These are phyloP conservation scores for Abrus pulchellus DNA, from an alignment of 306 rosid species.

Conservation along the genomic window DNA sequence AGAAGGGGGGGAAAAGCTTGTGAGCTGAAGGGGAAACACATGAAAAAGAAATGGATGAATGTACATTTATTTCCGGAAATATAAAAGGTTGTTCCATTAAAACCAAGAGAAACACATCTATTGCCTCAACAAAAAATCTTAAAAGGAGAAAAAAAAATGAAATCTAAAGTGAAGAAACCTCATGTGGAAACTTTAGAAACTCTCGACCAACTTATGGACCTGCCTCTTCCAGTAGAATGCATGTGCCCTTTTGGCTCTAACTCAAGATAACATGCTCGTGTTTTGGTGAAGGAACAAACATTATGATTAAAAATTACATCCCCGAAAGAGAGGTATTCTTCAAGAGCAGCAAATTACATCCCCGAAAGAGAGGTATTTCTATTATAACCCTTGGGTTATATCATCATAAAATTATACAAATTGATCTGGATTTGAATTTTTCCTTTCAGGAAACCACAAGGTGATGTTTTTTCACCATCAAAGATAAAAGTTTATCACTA, in stretches of 20 bases:
- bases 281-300: constrained; percentile 6
- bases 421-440: constrained; percentile 21
- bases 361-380: constrained; percentile 26
- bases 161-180: not conserved
- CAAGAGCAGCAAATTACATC: constrained; percentile 17
- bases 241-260: not conserved
- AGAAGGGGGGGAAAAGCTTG: constrained; percentile 1
- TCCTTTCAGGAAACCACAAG: constrained; percentile 11
- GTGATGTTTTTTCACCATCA: constrained; percentile 3
- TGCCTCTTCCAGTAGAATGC: not conserved
- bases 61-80: not conserved
- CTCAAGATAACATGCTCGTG: not conserved
- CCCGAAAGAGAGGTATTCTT: constrained; percentile 10
- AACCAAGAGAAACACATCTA: not conserved
- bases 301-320: constrained; percentile 13
- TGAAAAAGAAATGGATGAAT: constrained; percentile 3
- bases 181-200: not conserved
- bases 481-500: not conserved
- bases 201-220: not conserved
- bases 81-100: no score
- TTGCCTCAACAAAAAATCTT: not conserved
- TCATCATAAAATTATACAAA: not conserved
- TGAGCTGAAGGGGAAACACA: not conserved
- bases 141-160: not conserved
- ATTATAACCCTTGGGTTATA: constrained; percentile 14